Percentiles rank a stretch among this genome's conserved stretches.
Conservation (phyloP, 768 basidiomycete species). For the Rossbeevera mucosa region DNA sequence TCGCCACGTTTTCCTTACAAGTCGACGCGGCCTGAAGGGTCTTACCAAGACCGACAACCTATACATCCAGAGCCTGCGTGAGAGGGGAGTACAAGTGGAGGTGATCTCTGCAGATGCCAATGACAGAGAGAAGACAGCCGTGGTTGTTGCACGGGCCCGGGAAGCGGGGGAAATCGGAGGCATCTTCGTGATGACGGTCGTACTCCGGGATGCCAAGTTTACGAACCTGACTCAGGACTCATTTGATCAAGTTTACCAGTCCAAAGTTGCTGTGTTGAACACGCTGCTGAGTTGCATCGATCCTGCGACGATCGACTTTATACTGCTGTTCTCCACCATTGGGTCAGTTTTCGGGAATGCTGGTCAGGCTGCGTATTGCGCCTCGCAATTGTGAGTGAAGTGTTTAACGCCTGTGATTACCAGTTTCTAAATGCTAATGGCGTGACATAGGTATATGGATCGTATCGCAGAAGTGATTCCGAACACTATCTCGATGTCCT, state of each 20-base stretch:
- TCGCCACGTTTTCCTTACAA: constrained; percentile 30
- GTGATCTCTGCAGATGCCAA: constrained; percentile 27
- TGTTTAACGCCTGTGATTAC: not conserved
- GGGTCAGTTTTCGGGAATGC: constrained; percentile 32
- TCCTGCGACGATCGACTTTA: constrained; percentile 26
- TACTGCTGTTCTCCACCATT: constrained; percentile 33
- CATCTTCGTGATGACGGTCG: constrained; percentile 33
- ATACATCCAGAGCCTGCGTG: constrained; percentile 27
- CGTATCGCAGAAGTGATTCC: constrained; percentile 28
- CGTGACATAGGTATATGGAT: constrained; percentile 26
- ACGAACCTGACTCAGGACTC: constrained; percentile 32
- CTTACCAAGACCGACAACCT: constrained; percentile 23
- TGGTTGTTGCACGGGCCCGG: constrained; percentile 20
- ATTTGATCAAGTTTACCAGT: constrained; percentile 25
- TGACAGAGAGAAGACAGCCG: constrained; percentile 20
- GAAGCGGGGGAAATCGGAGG: constrained; percentile 26
- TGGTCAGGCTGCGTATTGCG: constrained; percentile 23
- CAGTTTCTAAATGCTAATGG: not conserved
- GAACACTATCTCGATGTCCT: constrained; percentile 31
- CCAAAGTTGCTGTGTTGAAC: constrained; percentile 18
- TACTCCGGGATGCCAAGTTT: constrained; percentile 32
- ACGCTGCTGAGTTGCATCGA: constrained; percentile 15
- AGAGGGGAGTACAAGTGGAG: constrained; percentile 22
- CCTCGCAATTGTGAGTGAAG: constrained; percentile 17
- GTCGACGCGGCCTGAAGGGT: constrained; percentile 18